Percentiles rank a stretch among this genome's conserved stretches.
Evolutionary conservation across 139 green algal species (phyloP).

Genomic region (Ostreobium quekettii): DNA sequence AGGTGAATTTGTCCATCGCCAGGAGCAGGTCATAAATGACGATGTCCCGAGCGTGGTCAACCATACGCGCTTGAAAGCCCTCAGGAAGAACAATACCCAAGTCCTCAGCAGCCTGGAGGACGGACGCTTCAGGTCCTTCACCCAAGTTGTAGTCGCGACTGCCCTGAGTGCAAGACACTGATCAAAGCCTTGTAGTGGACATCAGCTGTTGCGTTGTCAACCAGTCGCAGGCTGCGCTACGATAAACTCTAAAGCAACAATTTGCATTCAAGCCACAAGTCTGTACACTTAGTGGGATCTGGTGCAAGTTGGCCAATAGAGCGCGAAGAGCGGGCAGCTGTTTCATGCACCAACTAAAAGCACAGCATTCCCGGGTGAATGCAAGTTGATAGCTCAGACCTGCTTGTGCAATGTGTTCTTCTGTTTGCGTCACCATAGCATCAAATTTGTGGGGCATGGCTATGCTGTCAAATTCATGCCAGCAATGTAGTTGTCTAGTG

Average conservation of each 20-base stretch:
- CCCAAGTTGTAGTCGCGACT: constrained; percentile 65
- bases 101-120: constrained; percentile 23
- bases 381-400: no score
- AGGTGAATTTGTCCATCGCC: constrained; percentile 80
- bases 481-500: no score
- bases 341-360: no score
- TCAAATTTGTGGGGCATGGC: no score
- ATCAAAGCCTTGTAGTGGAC: no score
- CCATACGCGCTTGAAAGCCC: constrained; percentile 26
- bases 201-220: no score
- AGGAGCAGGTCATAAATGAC: constrained; percentile 62
- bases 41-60: constrained; percentile 54
- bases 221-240: no score
- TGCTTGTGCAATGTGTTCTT: no score
- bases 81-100: constrained; percentile 29
- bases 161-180: constrained; percentile 26
- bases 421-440: no score
- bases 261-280: not conserved
- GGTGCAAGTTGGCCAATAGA: not conserved
- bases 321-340: not conserved
- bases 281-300: not conserved
- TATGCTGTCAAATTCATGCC: no score
- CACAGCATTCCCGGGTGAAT: no score
- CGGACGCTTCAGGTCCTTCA: constrained; percentile 38
- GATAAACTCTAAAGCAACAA: no score